Conservation (phyloP, 208 protist genomes). For the Acanthamoeba castellanii region DNA sequence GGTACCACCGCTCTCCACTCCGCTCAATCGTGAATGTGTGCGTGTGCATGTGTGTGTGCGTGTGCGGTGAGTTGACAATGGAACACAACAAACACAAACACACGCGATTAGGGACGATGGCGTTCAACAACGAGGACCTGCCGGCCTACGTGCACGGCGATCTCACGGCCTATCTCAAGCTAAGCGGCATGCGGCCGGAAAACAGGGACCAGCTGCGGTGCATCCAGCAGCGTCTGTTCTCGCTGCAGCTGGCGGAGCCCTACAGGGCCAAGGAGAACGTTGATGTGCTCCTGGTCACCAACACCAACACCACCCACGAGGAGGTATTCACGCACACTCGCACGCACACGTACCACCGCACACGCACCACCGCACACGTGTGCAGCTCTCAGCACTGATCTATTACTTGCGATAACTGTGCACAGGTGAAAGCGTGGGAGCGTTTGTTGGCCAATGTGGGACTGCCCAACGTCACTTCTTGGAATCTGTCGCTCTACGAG, state of each 20-base stretch:
- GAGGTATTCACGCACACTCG: not conserved
- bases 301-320: slow-evolving; percentile 52
- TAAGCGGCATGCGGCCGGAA: not conserved
- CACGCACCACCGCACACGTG: not conserved
- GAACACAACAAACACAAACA: not conserved
- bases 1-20: not conserved
- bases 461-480: not conserved
- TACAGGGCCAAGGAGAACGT: not conserved
- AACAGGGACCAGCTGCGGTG: slow-evolving; percentile 13
- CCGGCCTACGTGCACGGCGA: slow-evolving; percentile 41
- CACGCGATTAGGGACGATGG: slow-evolving; percentile 45
- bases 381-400: no score
- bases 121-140: slow-evolving; percentile 56
- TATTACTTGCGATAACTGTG: no score
- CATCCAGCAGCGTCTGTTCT: slow-evolving; percentile 36
- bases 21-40: not conserved
- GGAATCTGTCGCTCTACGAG: slow-evolving; percentile 36
- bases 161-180: not conserved
- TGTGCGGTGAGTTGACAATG: not conserved
- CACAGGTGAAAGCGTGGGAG: slow-evolving; percentile 7
- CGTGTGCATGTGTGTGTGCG: not conserved
- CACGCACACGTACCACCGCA: not conserved
- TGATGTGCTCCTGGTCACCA: slow-evolving; percentile 35
- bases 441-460: not conserved
- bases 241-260: not conserved